A percentile compares a stretch with the other conserved stretches of the same genome.
These are phyloP conservation scores for Luzula sylvatica DNA, from an alignment of 176 grass and related monocot species.

Conservation along the genomic window DNA sequence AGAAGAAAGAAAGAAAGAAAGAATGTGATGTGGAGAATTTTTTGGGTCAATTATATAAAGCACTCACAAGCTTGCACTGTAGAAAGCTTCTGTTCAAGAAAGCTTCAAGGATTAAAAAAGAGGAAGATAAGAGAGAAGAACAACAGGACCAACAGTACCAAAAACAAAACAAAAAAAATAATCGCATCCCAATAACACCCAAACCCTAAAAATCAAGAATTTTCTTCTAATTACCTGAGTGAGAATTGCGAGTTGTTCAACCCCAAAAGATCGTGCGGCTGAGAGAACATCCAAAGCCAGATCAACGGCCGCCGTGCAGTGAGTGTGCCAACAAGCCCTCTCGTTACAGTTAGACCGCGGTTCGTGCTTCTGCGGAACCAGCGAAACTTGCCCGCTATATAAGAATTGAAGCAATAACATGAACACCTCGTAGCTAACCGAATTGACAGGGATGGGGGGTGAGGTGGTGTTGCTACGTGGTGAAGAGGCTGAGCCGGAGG, in stretches of 20 bases:
- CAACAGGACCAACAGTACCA: conserved; percentile 10
- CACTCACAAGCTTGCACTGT: conserved; percentile 14
- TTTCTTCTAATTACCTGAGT: conserved; percentile 51
- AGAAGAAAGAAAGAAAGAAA: conserved; percentile 10
- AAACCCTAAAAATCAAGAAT: neutral
- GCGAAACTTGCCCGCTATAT: conserved; percentile 94
- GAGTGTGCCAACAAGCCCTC: conserved; percentile 90
- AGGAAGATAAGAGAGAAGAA: conserved; percentile 10
- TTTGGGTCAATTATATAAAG: conserved; percentile 22
- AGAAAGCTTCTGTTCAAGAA: conserved; percentile 17
- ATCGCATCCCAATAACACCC: neutral
- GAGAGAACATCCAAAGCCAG: conserved; percentile 81
- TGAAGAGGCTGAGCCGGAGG: conserved; percentile 47
- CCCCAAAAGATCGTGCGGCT: conserved; percentile 77
- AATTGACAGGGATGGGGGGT: conserved; percentile 70
- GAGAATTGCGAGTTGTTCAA: conserved; percentile 84
- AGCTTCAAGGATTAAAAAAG: neutral
- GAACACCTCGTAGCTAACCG: conserved; percentile 96
- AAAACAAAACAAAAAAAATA: neutral
- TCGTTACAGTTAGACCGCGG: conserved; percentile 67
- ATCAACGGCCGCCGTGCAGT: conserved; percentile 98
- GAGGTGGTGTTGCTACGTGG: conserved; percentile 26
- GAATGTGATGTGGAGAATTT: conserved; percentile 21
- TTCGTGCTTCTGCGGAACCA: conserved; percentile 97
- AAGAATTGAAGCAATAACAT: conserved; percentile 91